Base-by-base conservation (phyloP, 768 basidiomycete genomes). In the Suillus luteus region DNA sequence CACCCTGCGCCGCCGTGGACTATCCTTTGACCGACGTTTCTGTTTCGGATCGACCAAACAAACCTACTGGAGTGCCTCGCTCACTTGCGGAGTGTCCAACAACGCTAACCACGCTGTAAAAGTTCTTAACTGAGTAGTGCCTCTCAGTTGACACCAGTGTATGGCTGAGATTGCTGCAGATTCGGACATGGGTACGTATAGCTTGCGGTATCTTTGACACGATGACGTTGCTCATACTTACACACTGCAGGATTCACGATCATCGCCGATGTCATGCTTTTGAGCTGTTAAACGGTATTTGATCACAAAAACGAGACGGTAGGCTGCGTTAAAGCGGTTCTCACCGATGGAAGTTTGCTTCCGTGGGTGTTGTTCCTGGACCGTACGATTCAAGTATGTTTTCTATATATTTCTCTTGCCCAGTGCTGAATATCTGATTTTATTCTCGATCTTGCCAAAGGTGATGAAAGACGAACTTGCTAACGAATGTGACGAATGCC, bases 311-410 rank as follows among this genome's bases (percentile, higher is more conserved):
- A 71, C 43, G 67, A 48, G 3, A 70, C 63, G 19, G 80, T 82
- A 31, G 83, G 89, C 35, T 96, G 96, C 71, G 83, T 98, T 65
- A 90, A 89, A 65, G 74, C 94, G 66, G 77, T 99, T 12, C 79
- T 99, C 9, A 89, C 88, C 1, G 91, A 91, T 0, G 91, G 93
- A 5, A 82, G 84, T 14, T 76, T 98, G 22, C 79, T 99, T 3
- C 97, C 97, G 0, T 88, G 85, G 64, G 97, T 97, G 0, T 77
- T 99, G 37, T 99, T 95, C 74, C 79, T 99, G 37, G 93, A 97
- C 65, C 86, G 88, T 62, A 96, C 95, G 4, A 84, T 98, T 40
- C 82, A 90, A 68, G 90, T 88, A 55, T 40, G 77, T 48, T 49
- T 48, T 12, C 12, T n/a, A 7, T 41, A 22, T 31, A 5, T 19